These are phyloP conservation scores for Dioscorea cayenensis DNA, from an alignment of 116 monocot species.

Conservation along the genomic window DNA sequence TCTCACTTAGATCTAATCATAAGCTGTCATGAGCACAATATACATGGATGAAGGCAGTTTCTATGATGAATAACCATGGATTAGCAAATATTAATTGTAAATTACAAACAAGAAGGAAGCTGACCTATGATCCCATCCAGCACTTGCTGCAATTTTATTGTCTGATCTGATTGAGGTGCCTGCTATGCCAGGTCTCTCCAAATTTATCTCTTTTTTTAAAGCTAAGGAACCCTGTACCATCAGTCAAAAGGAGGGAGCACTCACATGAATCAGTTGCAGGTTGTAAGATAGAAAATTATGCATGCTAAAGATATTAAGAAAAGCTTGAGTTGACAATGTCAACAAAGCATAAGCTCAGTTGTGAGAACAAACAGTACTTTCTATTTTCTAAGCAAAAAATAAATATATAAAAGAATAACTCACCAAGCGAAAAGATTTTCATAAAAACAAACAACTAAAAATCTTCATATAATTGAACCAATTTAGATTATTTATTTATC, in stretches of 20 bases:
- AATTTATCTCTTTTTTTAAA: conserved; percentile 56
- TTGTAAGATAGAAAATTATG: background rate
- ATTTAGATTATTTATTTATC: too few species aligned
- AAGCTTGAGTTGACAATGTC: background rate
- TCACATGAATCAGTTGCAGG: background rate
- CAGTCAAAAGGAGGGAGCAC: background rate
- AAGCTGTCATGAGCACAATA: too few species aligned
- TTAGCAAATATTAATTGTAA: background rate
- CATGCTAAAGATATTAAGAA: background rate
- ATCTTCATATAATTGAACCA: too few species aligned
- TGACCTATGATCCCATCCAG: conserved; percentile 97
- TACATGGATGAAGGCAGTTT: too few species aligned
- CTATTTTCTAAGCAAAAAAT: background rate
- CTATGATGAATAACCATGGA: background rate
- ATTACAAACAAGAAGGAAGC: background rate
- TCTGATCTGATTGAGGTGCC: conserved; percentile 71
- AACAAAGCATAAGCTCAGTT: background rate
- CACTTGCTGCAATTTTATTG: conserved; percentile 85
- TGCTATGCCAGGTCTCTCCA: conserved; percentile 79
- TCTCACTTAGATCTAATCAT: background rate
- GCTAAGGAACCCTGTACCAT: conserved; percentile 41
- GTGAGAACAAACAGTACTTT: background rate
- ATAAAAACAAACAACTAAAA: background rate
- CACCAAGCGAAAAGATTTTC: background rate
- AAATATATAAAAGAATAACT: background rate